Percentiles rank a stretch among this genome's conserved stretches.
These are phyloP conservation scores for Cetradonia linearis DNA, from an alignment of 495 filamentous ascomycete genomes.

Conservation along the genomic window DNA sequence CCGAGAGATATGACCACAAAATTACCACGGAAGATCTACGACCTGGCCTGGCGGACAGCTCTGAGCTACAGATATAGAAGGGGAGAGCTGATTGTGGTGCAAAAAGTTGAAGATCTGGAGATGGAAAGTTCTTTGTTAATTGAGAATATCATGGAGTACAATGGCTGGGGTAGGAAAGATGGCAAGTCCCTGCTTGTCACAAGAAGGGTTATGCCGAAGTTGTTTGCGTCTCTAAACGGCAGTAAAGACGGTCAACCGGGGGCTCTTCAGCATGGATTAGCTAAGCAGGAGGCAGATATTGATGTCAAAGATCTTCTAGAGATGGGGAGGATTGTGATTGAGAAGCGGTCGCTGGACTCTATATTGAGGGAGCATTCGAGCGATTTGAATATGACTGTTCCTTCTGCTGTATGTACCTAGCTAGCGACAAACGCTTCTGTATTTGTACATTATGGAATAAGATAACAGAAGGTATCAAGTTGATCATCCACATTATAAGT, in stretches of 20 bases:
- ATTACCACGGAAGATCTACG: constrained; percentile 84
- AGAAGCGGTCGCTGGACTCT: constrained; percentile 65
- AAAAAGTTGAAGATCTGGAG: constrained; percentile 56
- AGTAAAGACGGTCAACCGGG: constrained; percentile 37
- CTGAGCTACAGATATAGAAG: constrained; percentile 80
- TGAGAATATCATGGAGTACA: constrained; percentile 51
- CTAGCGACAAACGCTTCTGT: no score
- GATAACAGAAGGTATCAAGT: no score
- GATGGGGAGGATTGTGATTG: constrained; percentile 73
- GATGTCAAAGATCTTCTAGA: constrained; percentile 92
- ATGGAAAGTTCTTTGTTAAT: constrained; percentile 47
- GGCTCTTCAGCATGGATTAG: constrained; percentile 53
- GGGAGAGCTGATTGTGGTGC: constrained; percentile 76
- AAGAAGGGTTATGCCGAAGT: constrained; percentile 38
- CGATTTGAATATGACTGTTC: constrained; percentile 43
- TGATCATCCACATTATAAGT: no score
- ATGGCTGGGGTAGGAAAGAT: constrained; percentile 59
- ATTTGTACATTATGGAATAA: no score
- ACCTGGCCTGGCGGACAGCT: constrained; percentile 90
- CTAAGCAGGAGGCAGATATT: constrained; percentile 59
- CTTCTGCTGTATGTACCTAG: constrained; percentile 16
- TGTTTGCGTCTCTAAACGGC: constrained; percentile 43
- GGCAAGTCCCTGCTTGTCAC: constrained; percentile 77
- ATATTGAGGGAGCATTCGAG: constrained; percentile 67
- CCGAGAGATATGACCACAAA: constrained; percentile 79